Evolutionary conservation across 2,329 filamentous ascomycete genomes (phyloP), one percentile per base, ranked within the genome.

Genomic region (Colletotrichum tanaceti): DNA sequence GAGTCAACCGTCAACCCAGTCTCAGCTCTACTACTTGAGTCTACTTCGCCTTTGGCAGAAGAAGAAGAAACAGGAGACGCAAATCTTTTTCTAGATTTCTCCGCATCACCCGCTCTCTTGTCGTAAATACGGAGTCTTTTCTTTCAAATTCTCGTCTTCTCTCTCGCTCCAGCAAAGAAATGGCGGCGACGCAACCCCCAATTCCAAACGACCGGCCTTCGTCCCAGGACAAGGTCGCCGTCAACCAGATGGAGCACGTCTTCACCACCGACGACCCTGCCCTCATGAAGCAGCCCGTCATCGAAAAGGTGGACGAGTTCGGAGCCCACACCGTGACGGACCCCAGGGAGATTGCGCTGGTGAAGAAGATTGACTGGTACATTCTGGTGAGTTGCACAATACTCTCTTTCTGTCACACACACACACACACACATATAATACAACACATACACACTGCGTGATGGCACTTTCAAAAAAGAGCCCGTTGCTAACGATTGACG

Each of bases 261-360:
- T 20, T 65, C 1, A 66, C 63, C 3, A 43, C 44, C 32, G 58
- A 70, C 22, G 62, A 70, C 53, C 65, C 61, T 10, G 62, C 59
- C 4, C 50, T 71, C 1, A 68, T 70, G 70, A 71, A 71, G 55
- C 58, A 62, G 28, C 57, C 58, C n/a, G 41, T 20, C 16, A 24
- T 61, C 16, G 72, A 72, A n/a, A 73, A 72, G 20, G 63, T 72
- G 11, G 79, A 81, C 63, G 79, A 81, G 71, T 80, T 78, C 9
- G 79, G 79, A 32, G 79, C 79, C 6, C 74, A 77, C 59, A 76
- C 77, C 59, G 81, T 81, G 72, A 80, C 79, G 3, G 79, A 81
- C 57, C 79, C 79, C 2, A 77, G 70, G 41, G 77, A 80, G 57
- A 79, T 79, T 66, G 75, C 75, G 5, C 70, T 80, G 16, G 78